Conservation (phyloP, 495 filamentous ascomycete genomes). For the Zalerion maritima region DNA sequence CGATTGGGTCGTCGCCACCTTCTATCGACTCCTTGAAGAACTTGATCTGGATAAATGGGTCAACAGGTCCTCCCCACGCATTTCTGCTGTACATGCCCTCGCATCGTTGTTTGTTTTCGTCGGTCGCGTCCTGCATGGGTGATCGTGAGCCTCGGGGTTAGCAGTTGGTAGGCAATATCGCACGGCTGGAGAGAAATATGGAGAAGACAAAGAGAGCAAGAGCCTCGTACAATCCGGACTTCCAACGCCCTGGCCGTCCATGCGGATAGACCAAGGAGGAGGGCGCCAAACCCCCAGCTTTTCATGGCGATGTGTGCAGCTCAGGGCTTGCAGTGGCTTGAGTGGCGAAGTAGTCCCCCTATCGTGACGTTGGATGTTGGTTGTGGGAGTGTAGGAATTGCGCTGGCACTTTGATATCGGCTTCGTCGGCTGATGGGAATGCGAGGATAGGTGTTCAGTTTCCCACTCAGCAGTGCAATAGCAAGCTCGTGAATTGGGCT, state of each 20-base stretch:
- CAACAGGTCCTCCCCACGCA: slow-evolving; percentile 74
- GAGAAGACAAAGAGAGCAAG: slow-evolving; percentile 2
- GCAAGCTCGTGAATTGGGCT: no score
- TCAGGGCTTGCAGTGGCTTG: no score
- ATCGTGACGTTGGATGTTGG: no score
- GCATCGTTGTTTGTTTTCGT: slow-evolving; percentile 72
- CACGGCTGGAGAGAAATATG: no score
- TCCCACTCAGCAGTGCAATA: no score
- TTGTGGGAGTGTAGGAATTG: no score
- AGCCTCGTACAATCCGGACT: slow-evolving; percentile 34
- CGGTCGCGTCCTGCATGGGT: slow-evolving; percentile 61
- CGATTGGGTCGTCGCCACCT: slow-evolving; percentile 51
- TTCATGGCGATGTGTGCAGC: slow-evolving; percentile 34
- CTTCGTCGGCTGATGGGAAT: no score
- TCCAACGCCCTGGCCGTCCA: slow-evolving; percentile 48
- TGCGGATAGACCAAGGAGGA: slow-evolving; percentile 37
- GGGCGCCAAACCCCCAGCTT: slow-evolving; percentile 34
- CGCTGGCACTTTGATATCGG: no score
- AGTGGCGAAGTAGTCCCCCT: no score
- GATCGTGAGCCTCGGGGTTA: no score
- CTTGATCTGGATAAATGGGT: slow-evolving; percentile 78
- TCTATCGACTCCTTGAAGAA: slow-evolving; percentile 50
- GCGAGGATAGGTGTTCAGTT: no score
- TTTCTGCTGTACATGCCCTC: slow-evolving; percentile 92
- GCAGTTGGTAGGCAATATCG: no score